phyloP scores from a whole-genome alignment of 371 early-diverging fungal genomes.

The Circinella minor region DNA sequence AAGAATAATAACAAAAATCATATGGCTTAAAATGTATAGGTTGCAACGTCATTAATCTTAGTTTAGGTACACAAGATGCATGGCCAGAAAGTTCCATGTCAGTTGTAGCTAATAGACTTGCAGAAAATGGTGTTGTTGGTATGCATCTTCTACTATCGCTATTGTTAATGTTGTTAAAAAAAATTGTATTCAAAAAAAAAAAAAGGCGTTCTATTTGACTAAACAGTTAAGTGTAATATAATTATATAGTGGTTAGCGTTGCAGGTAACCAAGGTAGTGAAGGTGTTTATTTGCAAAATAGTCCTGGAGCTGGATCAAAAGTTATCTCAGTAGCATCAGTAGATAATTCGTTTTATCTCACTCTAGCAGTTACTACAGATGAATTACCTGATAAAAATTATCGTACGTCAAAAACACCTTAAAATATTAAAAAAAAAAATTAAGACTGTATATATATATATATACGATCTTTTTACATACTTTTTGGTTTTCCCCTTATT shows the following conservation, averaged over 20 bases:
- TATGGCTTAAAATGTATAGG: slow-evolving; percentile 10
- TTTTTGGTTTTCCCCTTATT: neutral
- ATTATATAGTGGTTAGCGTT: slow-evolving; percentile 50
- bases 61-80: slow-evolving; percentile 28
- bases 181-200: neutral
- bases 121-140: slow-evolving; percentile 30
- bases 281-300: slow-evolving; percentile 50
- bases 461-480: neutral
- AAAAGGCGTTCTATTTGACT: neutral
- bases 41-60: slow-evolving; percentile 34
- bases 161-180: neutral
- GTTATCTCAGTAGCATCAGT: slow-evolving; percentile 67
- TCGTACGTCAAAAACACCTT: slow-evolving; percentile 21
- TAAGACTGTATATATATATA: too few relatives aligned
- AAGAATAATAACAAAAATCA: neutral
- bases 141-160: neutral
- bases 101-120: slow-evolving; percentile 36
- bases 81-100: slow-evolving; percentile 48
- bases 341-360: slow-evolving; percentile 43
- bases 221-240: neutral
- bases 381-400: slow-evolving; percentile 23
- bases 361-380: slow-evolving; percentile 20
- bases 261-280: slow-evolving; percentile 61
- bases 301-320: slow-evolving; percentile 52
- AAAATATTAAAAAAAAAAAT: neutral